These are phyloP conservation scores for Colletotrichum sp. DNA, from an alignment of 2,329 filamentous ascomycete species.

Conservation along the genomic window DNA sequence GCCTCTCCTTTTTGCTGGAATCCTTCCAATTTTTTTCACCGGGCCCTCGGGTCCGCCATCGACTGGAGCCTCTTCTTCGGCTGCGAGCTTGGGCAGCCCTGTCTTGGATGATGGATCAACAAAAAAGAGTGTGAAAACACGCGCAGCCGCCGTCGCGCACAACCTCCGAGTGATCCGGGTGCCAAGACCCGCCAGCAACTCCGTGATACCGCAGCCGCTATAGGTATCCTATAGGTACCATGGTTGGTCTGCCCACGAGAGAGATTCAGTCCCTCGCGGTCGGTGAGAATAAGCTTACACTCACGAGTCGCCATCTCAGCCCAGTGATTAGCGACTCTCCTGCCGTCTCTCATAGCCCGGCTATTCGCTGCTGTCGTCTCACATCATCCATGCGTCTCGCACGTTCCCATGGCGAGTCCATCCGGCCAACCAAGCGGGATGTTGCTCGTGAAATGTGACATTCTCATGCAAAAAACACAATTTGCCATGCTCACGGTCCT, in stretches of 20 bases:
- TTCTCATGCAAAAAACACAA: constrained; percentile 1
- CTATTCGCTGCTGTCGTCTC: constrained; percentile 6
- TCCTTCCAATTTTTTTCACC: not conserved
- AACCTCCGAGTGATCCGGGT: constrained; percentile 20
- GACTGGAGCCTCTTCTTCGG: not conserved
- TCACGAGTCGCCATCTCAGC: not conserved
- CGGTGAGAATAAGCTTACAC: constrained; percentile 20
- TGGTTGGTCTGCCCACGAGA: not conserved
- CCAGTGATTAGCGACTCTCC: not conserved
- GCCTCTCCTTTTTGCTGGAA: not conserved
- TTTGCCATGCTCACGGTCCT: not conserved
- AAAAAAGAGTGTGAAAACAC: not conserved
- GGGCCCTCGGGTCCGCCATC: not conserved
- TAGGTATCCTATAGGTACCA: not conserved
- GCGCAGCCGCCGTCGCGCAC: not conserved
- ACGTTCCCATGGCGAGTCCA: not conserved
- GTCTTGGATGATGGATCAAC: not conserved
- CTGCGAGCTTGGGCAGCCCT: not conserved
- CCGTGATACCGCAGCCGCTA: constrained; percentile 14
- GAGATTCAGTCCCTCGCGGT: not conserved
- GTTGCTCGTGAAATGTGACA: not conserved
- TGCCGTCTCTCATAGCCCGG: not conserved
- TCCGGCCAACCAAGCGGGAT: constrained; percentile 7
- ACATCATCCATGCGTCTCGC: constrained; percentile 15
- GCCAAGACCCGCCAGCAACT: constrained; percentile 11